Percentiles rank a stretch among this genome's conserved stretches.
Conservation (phyloP, 2,329 filamentous ascomycete species). For the Penicillium freii region DNA sequence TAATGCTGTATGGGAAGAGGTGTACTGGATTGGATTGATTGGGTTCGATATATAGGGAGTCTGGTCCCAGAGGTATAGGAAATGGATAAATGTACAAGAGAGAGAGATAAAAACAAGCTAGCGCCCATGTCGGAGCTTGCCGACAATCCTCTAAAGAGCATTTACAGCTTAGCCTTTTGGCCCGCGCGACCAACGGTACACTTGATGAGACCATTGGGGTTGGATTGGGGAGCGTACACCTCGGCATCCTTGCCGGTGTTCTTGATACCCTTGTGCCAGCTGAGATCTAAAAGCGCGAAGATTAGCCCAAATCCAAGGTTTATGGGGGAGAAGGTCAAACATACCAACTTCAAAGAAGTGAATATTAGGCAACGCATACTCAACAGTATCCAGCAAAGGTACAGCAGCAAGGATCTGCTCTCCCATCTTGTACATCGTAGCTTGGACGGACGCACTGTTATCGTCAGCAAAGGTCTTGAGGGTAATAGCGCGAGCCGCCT, state of each 20-base stretch:
- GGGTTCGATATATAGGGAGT: neutral
- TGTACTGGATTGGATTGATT: neutral
- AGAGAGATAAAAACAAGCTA: slow-evolving; percentile 1
- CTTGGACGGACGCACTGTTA: slow-evolving; percentile 87
- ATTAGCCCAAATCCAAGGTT: slow-evolving; percentile 9
- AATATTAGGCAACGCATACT: slow-evolving; percentile 92
- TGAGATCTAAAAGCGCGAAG: slow-evolving; percentile 63
- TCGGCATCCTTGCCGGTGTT: slow-evolving; percentile 96
- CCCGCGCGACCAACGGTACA: slow-evolving; percentile 65
- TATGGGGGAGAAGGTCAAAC: slow-evolving; percentile 15
- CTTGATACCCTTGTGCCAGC: slow-evolving; percentile 93
- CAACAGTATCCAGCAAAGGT: slow-evolving; percentile 68
- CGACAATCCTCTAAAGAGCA: slow-evolving; percentile 1
- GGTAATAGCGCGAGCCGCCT: slow-evolving; percentile 77
- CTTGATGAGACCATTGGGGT: slow-evolving; percentile 93
- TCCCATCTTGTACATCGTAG: slow-evolving; percentile 99
- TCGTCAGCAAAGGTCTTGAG: slow-evolving; percentile 88
- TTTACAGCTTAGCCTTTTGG: slow-evolving; percentile 36
- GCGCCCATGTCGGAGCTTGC: slow-evolving; percentile 3
- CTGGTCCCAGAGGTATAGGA: slow-evolving; percentile 22
- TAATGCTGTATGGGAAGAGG: neutral
- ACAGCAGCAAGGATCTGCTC: slow-evolving; percentile 77
- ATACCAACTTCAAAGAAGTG: slow-evolving; percentile 90
- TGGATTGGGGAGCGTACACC: slow-evolving; percentile 88
- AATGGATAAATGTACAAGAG: slow-evolving; percentile 25